phyloP scores from a whole-genome alignment of 352 stramenopile species.

The Phytophthora multivora region DNA sequence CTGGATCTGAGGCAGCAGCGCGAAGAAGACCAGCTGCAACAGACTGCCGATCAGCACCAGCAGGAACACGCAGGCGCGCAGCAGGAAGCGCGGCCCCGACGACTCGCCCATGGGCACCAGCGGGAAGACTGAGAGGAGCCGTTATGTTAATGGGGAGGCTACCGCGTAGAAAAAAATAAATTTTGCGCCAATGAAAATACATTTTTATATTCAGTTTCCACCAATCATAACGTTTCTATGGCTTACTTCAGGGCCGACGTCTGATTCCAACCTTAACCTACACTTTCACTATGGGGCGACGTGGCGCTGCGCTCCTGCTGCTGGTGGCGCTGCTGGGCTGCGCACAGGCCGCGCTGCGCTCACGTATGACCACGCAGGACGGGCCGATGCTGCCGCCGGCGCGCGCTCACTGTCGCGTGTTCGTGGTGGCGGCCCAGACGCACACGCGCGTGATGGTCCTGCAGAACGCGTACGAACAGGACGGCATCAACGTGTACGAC shows the following conservation, averaged over 20 bases:
- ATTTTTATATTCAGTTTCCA: no score
- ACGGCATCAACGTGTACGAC: slow-evolving; percentile 54
- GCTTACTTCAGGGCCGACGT: no score
- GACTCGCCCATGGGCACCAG: slow-evolving; percentile 42
- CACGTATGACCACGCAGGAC: slow-evolving; percentile 3
- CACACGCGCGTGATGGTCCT: slow-evolving; percentile 58
- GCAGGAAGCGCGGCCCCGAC: slow-evolving; percentile 58
- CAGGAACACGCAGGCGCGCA: slow-evolving; percentile 74
- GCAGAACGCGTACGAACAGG: slow-evolving; percentile 54
- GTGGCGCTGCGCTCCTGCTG: slow-evolving; percentile 9
- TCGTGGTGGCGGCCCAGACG: slow-evolving; percentile 43
- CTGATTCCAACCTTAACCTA: no score
- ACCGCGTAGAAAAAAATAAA: no score
- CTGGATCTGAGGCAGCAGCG: slow-evolving; percentile 68
- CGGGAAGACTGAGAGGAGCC: slow-evolving; percentile 22
- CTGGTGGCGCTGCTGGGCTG: slow-evolving; percentile 19
- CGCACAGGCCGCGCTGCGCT: slow-evolving; percentile 2
- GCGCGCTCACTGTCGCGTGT: slow-evolving; percentile 55
- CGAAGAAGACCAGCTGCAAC: slow-evolving; percentile 76
- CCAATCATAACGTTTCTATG: no score
- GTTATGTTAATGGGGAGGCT: slow-evolving; percentile 4
- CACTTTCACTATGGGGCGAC: slow-evolving; percentile 4
- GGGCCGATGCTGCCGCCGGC: slow-evolving; percentile 26
- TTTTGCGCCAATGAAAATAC: no score
- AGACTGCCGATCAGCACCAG: slow-evolving; percentile 76